Conservation (phyloP, 371 early-diverging fungal genomes). For the Mortierella sp. region DNA sequence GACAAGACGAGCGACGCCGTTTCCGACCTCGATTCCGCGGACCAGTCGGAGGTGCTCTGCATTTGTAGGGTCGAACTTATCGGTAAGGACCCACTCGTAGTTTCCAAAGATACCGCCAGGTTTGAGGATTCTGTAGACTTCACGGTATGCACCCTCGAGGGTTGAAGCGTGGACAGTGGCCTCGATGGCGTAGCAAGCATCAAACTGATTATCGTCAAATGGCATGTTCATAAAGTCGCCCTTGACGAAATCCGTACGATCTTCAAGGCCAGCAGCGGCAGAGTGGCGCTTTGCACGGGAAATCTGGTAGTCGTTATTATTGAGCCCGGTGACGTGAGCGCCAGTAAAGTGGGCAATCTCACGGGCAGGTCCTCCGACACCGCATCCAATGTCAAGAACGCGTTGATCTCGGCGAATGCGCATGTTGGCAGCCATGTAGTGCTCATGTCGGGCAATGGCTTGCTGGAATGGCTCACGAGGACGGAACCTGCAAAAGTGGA, state of each 20-base stretch:
- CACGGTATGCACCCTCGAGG: constrained; percentile 87
- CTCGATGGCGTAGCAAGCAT: constrained; percentile 93
- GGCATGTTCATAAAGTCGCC: constrained; percentile 96
- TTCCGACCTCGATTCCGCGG: constrained; percentile 86
- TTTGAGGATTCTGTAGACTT: constrained; percentile 91
- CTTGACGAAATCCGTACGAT: constrained; percentile 76
- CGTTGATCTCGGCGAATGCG: constrained; percentile 76
- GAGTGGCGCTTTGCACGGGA: constrained; percentile 83
- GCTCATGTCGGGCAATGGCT: constrained; percentile 92
- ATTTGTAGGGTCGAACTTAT: constrained; percentile 81
- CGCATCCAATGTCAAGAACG: constrained; percentile 92
- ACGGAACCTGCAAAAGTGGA: constrained; percentile 91
- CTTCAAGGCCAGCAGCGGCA: constrained; percentile 69
- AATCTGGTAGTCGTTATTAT: constrained; percentile 97
- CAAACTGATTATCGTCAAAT: constrained; percentile 83
- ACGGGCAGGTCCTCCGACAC: constrained; percentile 95
- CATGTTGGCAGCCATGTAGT: constrained; percentile 83
- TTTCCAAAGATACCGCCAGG: constrained; percentile 91
- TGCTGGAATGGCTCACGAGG: constrained; percentile 82
- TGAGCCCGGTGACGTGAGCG: constrained; percentile 90
- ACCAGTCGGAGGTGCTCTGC: constrained; percentile 81
- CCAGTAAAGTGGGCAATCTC: constrained; percentile 92
- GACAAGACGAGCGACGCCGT: constrained; percentile 90
- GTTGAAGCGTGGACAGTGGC: constrained; percentile 91
- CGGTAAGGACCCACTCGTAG: constrained; percentile 96